Evolutionary conservation across 805 yeast species (phyloP), one percentile per base, ranked within the genome.

Genomic region (Yarrowia sp.): DNA sequence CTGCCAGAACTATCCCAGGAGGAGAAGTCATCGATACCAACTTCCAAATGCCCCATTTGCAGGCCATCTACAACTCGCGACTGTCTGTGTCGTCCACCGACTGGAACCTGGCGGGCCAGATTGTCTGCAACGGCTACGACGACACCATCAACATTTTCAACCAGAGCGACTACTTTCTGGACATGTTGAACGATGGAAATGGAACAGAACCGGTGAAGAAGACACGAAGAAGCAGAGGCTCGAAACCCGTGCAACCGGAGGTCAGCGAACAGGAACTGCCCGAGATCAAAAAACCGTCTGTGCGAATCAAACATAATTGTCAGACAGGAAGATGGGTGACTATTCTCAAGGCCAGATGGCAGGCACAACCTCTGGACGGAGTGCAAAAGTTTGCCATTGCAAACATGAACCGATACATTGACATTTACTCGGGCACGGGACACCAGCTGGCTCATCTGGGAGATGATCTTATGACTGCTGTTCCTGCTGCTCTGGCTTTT

Each of bases 271-370:
- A 43, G 21, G 52, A 46, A 6, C 28, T 41, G 9, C 63, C 63
- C 2, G 66, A 59, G 8, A 82, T 81, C 62, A 69, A 91, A 35
- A 73, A 71, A n/a, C 96, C 97, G 0, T 72, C 80, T 30, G 81
- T 83, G 28, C 83, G 84, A 10, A 79, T 93, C 58, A 83, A 83
- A 65, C 99, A 95, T 73, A 95, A 95, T 71, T 95, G 99, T 77
- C 97, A 93, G 75, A 89, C 97, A 0, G 99, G 99, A 0, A 80
- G 97, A 68, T 93, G 99, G 99, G 97, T 95, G 0, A 87, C 96
- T 1, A 93, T 93, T 52, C 77, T 93, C 65, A 91, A 93, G 70
- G 86, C 97, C 0, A 82, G 85, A 71, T 93, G 98, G 96, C 98
- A 95, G 67, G 74, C 76, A 1, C 76, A 81, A 33, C 96, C 96